Percentiles rank a stretch among this genome's conserved stretches.
phyloP scores from a whole-genome alignment of 2,329 filamentous ascomycete genomes.

The Monilinia fructicola region DNA sequence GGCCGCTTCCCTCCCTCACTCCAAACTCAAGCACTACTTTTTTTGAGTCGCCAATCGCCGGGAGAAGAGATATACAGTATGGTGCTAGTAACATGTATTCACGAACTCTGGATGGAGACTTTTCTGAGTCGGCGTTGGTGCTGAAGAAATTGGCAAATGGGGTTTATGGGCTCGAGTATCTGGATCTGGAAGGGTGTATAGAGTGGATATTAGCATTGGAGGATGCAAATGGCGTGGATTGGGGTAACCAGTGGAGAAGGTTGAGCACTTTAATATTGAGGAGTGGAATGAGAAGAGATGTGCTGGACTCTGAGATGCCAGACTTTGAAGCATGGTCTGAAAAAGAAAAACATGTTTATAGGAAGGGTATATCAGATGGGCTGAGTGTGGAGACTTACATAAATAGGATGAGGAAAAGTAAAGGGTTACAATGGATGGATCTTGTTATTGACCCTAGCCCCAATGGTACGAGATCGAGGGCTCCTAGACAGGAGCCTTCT shows the following conservation, averaged over 20 bases:
- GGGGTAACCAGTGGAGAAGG: conserved; percentile 34
- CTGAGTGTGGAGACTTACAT: neutral
- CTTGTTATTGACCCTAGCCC: neutral
- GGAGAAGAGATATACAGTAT: conserved; percentile 48
- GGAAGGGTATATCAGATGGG: neutral
- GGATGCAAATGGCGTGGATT: conserved; percentile 31
- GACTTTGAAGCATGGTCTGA: neutral
- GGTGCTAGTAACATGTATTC: conserved; percentile 58
- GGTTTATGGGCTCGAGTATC: conserved; percentile 58
- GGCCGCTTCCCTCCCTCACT: conserved; percentile 60
- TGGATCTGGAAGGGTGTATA: conserved; percentile 60
- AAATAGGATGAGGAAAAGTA: conserved; percentile 2
- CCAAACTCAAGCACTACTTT: conserved; percentile 53
- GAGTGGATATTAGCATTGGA: conserved; percentile 47
- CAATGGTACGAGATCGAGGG: neutral
- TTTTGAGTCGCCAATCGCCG: conserved; percentile 46
- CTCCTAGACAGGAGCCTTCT: neutral
- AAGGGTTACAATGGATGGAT: conserved; percentile 13
- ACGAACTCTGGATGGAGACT: conserved; percentile 58
- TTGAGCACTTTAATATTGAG: conserved; percentile 23
- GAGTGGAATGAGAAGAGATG: conserved; percentile 14
- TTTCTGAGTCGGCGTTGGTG: conserved; percentile 57
- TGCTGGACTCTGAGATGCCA: neutral
- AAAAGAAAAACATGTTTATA: neutral
- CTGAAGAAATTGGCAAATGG: conserved; percentile 54